A percentile compares a stretch with the other conserved stretches of the same genome.
These are phyloP conservation scores for Malassezia caprae DNA, from an alignment of 1,284 basidiomycete genomes.

Conservation along the genomic window DNA sequence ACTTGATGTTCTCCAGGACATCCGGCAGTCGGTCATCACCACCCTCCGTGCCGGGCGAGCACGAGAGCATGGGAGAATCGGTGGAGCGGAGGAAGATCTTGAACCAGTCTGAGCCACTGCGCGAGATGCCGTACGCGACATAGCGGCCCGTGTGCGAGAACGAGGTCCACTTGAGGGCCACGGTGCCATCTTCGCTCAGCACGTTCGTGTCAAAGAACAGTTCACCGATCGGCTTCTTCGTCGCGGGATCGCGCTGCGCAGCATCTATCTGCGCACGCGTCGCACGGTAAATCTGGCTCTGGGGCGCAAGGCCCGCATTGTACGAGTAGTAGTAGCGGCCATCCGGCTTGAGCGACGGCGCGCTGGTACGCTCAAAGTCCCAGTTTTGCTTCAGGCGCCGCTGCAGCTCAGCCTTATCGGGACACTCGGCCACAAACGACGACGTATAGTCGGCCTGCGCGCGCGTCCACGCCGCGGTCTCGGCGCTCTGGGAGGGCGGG, in stretches of 20 bases:
- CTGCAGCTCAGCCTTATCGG: conserved; percentile 33
- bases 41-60: conserved; percentile 22
- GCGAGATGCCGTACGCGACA: conserved; percentile 41
- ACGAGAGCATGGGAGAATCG: conserved; percentile 27
- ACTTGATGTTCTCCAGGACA: conserved; percentile 39
- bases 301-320: conserved; percentile 43
- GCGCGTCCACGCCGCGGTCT: conserved; percentile 39
- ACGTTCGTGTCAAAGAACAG: conserved; percentile 44
- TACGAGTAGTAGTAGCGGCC: conserved; percentile 42
- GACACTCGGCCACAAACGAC: conserved; percentile 29
- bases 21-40: conserved; percentile 36
- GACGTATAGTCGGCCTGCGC: conserved; percentile 37
- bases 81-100: conserved; percentile 39
- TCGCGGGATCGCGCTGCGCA: conserved; percentile 18
- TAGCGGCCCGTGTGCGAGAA: conserved; percentile 41
- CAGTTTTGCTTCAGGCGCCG: conserved; percentile 34
- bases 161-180: conserved; percentile 31
- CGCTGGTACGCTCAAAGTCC: conserved; percentile 39
- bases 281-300: conserved; percentile 36
- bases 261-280: conserved; percentile 25
- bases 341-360: conserved; percentile 36
- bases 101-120: conserved; percentile 43
- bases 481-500: conserved; percentile 35
- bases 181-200: conserved; percentile 38
- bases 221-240: conserved; percentile 30